Base-by-base conservation (phyloP, 106 monocot genomes). In the Narthecium ossifragum region DNA sequence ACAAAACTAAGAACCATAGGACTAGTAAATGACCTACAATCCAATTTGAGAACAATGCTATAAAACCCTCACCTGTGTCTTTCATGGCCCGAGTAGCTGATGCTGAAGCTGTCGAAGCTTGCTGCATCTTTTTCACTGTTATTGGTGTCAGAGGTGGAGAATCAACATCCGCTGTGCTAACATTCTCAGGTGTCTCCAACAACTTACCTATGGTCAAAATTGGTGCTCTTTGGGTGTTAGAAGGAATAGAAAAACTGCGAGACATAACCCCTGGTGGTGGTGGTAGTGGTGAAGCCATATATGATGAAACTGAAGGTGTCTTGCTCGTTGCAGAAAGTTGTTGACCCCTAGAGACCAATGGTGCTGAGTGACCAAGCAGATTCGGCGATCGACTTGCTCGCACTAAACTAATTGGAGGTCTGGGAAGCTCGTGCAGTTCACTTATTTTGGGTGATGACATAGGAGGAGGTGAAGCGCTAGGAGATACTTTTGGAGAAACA, bases 201-300 rank as follows among this genome's bases (percentile, higher is more conserved):
- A 69, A 56, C 62, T 77, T 88, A 15, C 31, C 34, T 27, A 59
- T 66, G 18, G 63, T 52, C 60, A 61, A 51, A 17, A 27, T 34
- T 14, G 75, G 37, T n/a, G 55, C 51, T 56, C 79, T 73, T 53
- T 78, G 85, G 54, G 79, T 53, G 60, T 70, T 76, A 8, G 83
- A 78, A 17, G 90, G 96, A 68, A 90, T 96, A 33, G 96, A 96
- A 64, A 78, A 90, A 74, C 96, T 96, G 15, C 96, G 90, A 2
- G 77, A 48, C 62, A 93, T 80, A 26, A 41, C n/a, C 2, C 60
- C 68, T 26, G 88, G 93, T 8, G 96, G 96, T 14, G 31, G 60
- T 46, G 96, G 96, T 45, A 96, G 60, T 26, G 86, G 96, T 31
- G 86, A 73, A 10, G 96, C 80, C 34, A 54, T 79, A 7, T 63